Conservation (phyloP, 169 alveolate genomes). For the Besnoitia besnoiti region DNA sequence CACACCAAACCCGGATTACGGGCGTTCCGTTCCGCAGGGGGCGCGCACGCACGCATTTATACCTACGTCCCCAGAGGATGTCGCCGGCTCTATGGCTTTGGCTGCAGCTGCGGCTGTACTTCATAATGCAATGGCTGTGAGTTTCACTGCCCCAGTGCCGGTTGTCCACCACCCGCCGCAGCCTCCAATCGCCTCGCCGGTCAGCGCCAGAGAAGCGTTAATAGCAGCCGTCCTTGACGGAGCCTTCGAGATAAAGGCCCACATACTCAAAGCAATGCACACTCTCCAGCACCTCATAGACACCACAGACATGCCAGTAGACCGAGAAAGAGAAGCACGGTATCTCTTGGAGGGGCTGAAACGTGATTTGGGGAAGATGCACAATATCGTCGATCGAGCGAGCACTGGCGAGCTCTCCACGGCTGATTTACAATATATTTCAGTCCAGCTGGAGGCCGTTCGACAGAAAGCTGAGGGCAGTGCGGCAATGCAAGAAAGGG, state of each 20-base stretch:
- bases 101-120: constrained; percentile 25
- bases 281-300: constrained; percentile 10
- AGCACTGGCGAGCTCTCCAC: constrained; percentile 8
- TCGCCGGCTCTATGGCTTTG: not conserved
- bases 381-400: not conserved
- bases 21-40: not conserved
- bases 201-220: not conserved
- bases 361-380: not conserved
- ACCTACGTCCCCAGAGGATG: not conserved
- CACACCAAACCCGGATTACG: not conserved
- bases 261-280: not conserved
- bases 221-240: constrained; percentile 14
- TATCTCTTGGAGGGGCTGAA: not conserved
- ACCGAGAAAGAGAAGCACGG: constrained; percentile 3
- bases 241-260: constrained; percentile 29
- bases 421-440: not conserved
- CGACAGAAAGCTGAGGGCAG: not conserved
- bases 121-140: not conserved
- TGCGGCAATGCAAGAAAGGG: not conserved
- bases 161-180: not conserved
- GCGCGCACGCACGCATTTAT: not conserved
- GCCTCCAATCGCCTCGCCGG: not conserved
- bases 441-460: constrained; percentile 30
- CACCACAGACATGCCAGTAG: constrained; percentile 18
- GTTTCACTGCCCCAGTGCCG: not conserved